Conservation (phyloP, 1,284 basidiomycete species). For the Caloboletus inedulis region DNA sequence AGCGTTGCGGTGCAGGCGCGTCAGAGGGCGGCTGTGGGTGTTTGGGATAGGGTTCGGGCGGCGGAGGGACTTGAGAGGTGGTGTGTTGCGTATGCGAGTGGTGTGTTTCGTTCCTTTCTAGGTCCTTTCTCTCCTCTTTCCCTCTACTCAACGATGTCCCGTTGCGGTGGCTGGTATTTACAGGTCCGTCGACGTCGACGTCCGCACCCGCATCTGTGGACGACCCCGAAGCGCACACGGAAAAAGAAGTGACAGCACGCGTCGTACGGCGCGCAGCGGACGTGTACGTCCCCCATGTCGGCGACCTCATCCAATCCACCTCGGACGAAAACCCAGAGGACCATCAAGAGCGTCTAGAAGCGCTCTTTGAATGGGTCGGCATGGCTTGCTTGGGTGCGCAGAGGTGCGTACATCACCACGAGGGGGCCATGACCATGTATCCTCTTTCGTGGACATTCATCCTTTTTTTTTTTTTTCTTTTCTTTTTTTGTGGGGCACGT, state of each 20-base stretch:
- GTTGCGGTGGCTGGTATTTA: neutral
- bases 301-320: slow-evolving; percentile 28
- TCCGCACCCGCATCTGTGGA: neutral
- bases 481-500: neutral
- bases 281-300: slow-evolving; percentile 35
- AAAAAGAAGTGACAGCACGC: slow-evolving; percentile 10
- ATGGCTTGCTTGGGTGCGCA: slow-evolving; percentile 51
- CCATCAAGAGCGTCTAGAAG: slow-evolving; percentile 43
- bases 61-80: slow-evolving; percentile 38
- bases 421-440: neutral
- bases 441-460: neutral
- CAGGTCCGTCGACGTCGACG: neutral
- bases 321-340: slow-evolving; percentile 36
- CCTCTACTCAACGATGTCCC: neutral
- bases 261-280: slow-evolving; percentile 26
- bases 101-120: neutral
- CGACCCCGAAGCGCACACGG: neutral
- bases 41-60: slow-evolving; percentile 41
- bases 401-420: slow-evolving; percentile 23
- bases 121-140: neutral
- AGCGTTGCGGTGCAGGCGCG: slow-evolving; percentile 35
- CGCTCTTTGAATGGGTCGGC: slow-evolving; percentile 67
- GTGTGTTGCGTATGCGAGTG: slow-evolving; percentile 41
- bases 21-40: slow-evolving; percentile 35
- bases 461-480: neutral